Evolutionary conservation across 2,329 filamentous ascomycete genomes (phyloP).

Genomic region (Cladorrhinum sp.): DNA sequence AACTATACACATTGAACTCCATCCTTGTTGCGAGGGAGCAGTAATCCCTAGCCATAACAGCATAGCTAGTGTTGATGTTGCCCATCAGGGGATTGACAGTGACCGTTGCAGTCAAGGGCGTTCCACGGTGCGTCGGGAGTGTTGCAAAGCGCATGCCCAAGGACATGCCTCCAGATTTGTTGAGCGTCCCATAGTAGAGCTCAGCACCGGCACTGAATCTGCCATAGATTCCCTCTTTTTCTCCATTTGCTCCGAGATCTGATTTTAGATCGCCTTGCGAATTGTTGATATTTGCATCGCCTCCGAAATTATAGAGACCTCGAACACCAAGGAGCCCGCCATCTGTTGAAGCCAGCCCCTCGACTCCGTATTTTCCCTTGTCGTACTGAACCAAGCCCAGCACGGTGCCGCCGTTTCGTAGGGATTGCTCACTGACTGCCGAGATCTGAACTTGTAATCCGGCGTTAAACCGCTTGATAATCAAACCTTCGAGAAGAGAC

Average conservation of each 20-base stretch:
- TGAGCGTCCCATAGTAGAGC: conserved; percentile 90
- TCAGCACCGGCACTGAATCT: conserved; percentile 90
- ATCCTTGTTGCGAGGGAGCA: conserved; percentile 86
- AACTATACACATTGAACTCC: conserved; percentile 97
- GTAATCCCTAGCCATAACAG: conserved; percentile 79
- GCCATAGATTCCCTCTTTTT: conserved; percentile 66
- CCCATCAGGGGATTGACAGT: conserved; percentile 95
- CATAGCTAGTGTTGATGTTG: conserved; percentile 86
- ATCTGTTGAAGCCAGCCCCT: conserved; percentile 89
- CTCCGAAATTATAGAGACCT: conserved; percentile 92
- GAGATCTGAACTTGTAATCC: conserved; percentile 77
- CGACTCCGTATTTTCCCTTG: conserved; percentile 79
- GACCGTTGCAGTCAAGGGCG: conserved; percentile 88
- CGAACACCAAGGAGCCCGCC: conserved; percentile 83
- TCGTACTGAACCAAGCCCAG: conserved; percentile 77
- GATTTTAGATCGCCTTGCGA: conserved; percentile 13
- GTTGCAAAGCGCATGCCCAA: conserved; percentile 88
- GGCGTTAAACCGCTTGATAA: conserved; percentile 74
- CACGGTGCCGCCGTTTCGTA: conserved; percentile 74
- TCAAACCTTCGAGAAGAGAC: conserved; percentile 81
- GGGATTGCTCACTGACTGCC: conserved; percentile 67
- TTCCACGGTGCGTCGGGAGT: conserved; percentile 73
- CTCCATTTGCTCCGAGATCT: conserved; percentile 14
- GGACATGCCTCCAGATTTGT: conserved; percentile 90
- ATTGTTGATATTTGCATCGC: conserved; percentile 47